Percentiles rank a stretch among this genome's conserved stretches.
These are phyloP conservation scores for Aspergillus flavus DNA, from an alignment of 2,329 filamentous ascomycete genomes.

Conservation along the genomic window DNA sequence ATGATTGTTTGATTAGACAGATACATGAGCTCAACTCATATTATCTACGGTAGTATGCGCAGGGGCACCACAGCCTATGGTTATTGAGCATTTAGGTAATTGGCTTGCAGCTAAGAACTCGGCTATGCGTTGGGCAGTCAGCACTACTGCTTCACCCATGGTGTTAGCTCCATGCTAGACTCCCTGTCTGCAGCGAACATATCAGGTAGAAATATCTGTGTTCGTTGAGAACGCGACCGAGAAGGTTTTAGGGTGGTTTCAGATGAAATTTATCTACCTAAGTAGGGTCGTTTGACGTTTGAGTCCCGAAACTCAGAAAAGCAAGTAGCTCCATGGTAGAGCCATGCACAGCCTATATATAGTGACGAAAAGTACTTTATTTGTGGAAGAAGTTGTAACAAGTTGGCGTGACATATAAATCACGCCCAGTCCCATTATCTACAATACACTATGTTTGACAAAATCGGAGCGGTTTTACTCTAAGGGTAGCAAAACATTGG, in stretches of 20 bases:
- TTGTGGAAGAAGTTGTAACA: background rate
- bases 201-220: background rate
- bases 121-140: background rate
- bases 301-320: background rate
- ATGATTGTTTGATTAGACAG: background rate
- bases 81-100: background rate
- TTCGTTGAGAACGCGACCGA: background rate
- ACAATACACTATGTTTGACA: background rate
- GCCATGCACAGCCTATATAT: background rate
- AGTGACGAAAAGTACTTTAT: background rate
- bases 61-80: background rate
- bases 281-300: background rate
- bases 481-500: background rate
- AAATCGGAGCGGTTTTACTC: background rate
- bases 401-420: background rate
- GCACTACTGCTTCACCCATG: background rate
- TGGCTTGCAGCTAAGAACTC: background rate
- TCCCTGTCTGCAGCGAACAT: background rate
- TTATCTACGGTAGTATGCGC: background rate
- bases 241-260: background rate
- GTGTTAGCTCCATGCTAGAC: background rate
- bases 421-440: background rate
- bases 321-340: background rate
- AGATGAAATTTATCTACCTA: background rate
- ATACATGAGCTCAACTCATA: background rate